Base-by-base conservation (phyloP, 164 flowering plant genomes). In the Houttuynia cordata region DNA sequence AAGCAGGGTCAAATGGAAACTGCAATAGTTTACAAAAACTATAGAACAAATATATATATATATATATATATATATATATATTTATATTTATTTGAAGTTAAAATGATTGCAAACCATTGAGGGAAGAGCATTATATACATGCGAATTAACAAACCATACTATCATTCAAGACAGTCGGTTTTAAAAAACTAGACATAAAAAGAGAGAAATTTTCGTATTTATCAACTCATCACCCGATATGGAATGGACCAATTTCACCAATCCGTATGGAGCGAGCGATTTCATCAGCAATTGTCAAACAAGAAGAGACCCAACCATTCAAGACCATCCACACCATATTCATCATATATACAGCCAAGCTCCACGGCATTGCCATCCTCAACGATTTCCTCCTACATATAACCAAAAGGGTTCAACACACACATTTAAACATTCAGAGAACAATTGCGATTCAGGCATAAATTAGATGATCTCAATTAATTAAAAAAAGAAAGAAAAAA, bases 201-300 rank as follows among this genome's bases (percentile, higher is more conserved):
- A 53, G n/a, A 20, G 24, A 13, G 3, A 53, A 20, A 10, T 4
- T 18, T 18, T 10, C 19, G 12, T 20, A 5, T 20, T 18, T 18
- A 34, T 19, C 17, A 37, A 57, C 12, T 4, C 53, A 70, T 80
- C 79, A 87, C 3, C 91, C 97, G 42, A 78, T 83, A 70, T 82
- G 80, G 57, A 88, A 88, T 57, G 88, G 79, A 21, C 94, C 86
- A 23, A 91, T 74, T 60, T 88, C 97, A 14, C 94, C 97, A 21
- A 71, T 68, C 41, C 96, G 71, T 54, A 88, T 60, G 64, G 90
- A 78, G 23, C 62, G 47, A 24, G 97, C 92, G 50, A 91, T 74
- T 24, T 88, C 94, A 68, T 86, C 85, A 58, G 96, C 97, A 15
- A 86, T 75, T 9, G 75, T 65, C 63, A 91, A 71, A 59, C 90